Conservation (phyloP, 495 filamentous ascomycete species). For the Lophiotrema nucula region DNA sequence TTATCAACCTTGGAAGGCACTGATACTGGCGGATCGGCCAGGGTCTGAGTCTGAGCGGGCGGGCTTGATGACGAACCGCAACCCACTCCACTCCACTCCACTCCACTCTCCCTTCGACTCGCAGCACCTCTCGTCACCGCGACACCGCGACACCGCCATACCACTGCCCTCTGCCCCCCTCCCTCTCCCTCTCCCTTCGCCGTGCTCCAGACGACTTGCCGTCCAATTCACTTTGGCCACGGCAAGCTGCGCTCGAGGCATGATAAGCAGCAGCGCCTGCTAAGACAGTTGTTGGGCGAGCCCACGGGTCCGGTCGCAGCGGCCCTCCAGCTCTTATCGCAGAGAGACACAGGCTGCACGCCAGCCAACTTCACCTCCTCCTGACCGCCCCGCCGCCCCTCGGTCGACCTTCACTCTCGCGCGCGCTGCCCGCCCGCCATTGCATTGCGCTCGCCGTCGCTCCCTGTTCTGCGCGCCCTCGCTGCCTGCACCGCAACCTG, state of each 20-base stretch:
- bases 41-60: too few species aligned
- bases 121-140: not conserved
- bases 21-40: too few species aligned
- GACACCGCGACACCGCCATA: not conserved
- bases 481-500: not conserved
- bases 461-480: too few species aligned
- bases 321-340: slow-evolving; percentile 22
- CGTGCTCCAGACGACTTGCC: slow-evolving; percentile 14
- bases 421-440: not conserved
- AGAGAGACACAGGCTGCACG: not conserved
- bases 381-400: not conserved
- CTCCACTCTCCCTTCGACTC: not conserved
- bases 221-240: slow-evolving; percentile 37
- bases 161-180: not conserved
- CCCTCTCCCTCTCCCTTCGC: not conserved
- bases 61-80: slow-evolving; percentile 1
- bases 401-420: not conserved
- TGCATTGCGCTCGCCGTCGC: not conserved
- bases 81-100: not conserved
- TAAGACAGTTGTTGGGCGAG: slow-evolving; percentile 1
- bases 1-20: too few species aligned
- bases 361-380: not conserved
- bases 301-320: not conserved
- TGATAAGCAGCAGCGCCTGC: slow-evolving; percentile 1
- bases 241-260: slow-evolving; percentile 17